Evolutionary conservation across 495 filamentous ascomycete genomes (phyloP).

Genomic region (Chaetomidium leptoderma): DNA sequence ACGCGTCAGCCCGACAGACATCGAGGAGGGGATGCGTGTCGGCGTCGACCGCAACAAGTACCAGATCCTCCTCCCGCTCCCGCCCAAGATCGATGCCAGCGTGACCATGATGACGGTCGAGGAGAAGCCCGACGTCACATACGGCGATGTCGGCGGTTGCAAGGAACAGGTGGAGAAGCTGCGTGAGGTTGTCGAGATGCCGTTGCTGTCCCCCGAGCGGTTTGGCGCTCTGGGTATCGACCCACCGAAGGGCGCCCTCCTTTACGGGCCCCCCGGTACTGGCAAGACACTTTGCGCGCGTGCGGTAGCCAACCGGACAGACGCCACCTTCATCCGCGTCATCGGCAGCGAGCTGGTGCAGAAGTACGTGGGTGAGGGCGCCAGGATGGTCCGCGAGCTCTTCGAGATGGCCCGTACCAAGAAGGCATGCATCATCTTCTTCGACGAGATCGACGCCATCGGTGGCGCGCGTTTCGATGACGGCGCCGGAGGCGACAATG

Average conservation of each 20-base stretch:
- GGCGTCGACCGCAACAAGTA: slow-evolving; percentile 99
- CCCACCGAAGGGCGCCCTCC: slow-evolving; percentile 92
- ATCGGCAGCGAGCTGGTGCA: slow-evolving; percentile 96
- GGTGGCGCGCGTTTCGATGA: slow-evolving; percentile 98
- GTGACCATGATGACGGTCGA: slow-evolving; percentile 99
- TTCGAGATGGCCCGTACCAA: slow-evolving; percentile 99
- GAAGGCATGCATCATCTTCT: slow-evolving; percentile 99
- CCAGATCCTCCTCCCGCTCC: slow-evolving; percentile 94
- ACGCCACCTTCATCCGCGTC: slow-evolving; percentile 97
- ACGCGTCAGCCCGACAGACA: slow-evolving; percentile 95
- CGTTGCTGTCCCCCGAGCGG: slow-evolving; percentile 88
- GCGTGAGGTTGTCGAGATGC: slow-evolving; percentile 97
- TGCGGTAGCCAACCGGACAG: slow-evolving; percentile 94
- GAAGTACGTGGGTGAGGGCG: slow-evolving; percentile 98
- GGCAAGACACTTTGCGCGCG: slow-evolving; percentile 97
- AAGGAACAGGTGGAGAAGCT: slow-evolving; percentile 99
- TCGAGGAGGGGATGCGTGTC: slow-evolving; percentile 98
- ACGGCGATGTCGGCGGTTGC: slow-evolving; percentile 97
- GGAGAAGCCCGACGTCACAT: slow-evolving; percentile 98
- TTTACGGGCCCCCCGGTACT: slow-evolving; percentile 95
- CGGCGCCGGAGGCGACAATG: slow-evolving; percentile 95
- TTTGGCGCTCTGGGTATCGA: slow-evolving; percentile 98
- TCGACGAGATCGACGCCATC: slow-evolving; percentile 97
- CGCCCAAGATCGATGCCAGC: slow-evolving; percentile 96
- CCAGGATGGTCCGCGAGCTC: slow-evolving; percentile 94